Evolutionary conservation across 805 yeast genomes (phyloP).

Genomic region (Metschnikowia sp.): DNA sequence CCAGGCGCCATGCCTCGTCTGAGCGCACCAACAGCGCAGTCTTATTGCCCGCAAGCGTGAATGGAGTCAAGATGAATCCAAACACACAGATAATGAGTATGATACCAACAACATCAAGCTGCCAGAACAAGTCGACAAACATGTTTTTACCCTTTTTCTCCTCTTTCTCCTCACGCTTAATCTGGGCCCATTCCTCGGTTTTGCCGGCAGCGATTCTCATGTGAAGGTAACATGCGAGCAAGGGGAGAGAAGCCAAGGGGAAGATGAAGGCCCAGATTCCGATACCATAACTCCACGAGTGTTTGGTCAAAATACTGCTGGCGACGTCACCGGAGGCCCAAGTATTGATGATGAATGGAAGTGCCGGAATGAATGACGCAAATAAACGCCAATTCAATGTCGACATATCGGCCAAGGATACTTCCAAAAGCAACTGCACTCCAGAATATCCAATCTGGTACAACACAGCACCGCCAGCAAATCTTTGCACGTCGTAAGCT

Average conservation of each 20-base stretch:
- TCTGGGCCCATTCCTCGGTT: constrained; percentile 47
- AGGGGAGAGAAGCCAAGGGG: constrained; percentile 64
- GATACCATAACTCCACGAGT: constrained; percentile 65
- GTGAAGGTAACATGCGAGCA: constrained; percentile 50
- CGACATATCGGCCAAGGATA: constrained; percentile 65
- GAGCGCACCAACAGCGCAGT: constrained; percentile 18
- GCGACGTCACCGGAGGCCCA: constrained; percentile 70
- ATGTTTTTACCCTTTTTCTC: constrained; percentile 11
- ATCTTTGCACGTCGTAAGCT: constrained; percentile 53
- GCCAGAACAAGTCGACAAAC: constrained; percentile 50
- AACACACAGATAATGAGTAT: constrained; percentile 51
- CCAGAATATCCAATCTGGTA: constrained; percentile 57
- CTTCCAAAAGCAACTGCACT: constrained; percentile 50
- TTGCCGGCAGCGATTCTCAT: constrained; percentile 53
- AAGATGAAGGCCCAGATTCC: constrained; percentile 79
- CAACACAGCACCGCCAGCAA: constrained; percentile 61
- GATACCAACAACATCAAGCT: constrained; percentile 62
- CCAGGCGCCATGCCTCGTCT: constrained; percentile 51
- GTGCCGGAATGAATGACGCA: constrained; percentile 61
- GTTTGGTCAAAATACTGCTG: constrained; percentile 36
- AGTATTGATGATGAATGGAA: constrained; percentile 72
- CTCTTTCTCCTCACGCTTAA: constrained; percentile 40
- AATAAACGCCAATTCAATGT: constrained; percentile 68
- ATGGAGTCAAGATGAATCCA: constrained; percentile 67
- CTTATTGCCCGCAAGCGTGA: constrained; percentile 62